Base-by-base conservation (phyloP, 1,284 basidiomycete species). In the Leccinum angustisporum region DNA sequence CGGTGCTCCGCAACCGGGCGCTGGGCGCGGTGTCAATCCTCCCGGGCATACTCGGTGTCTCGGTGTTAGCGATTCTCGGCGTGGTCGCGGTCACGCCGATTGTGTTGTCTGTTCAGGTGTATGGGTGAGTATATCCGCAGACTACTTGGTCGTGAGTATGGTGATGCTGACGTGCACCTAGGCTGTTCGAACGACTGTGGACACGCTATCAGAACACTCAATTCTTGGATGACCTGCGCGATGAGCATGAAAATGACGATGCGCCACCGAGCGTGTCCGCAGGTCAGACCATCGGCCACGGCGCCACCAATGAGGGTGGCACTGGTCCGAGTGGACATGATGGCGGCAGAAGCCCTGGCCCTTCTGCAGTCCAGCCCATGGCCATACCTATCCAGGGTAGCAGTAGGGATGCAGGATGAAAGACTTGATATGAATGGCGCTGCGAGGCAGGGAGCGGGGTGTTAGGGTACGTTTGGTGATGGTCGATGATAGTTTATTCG, bases 1-100 rank as follows among this genome's bases (percentile, higher is more conserved):
- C 36, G 14, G 5, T 63, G n/a, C 8, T 68, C 33, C 48, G 61
- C 27, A 13, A 61, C 13, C 38, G 40, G 5, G 8, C 31, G 52
- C 31, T 54, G 52, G 52, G 52, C 1, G 52, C 30, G 2, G n/a
- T 31, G 10, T 31, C 33, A 5, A 30, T 6, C 57, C 59, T 74
- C 10, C 61, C 69, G 6, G 61, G 38, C 0, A 4, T 66, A 10
- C 56, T 73, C 2, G 67, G 70, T 10, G 57, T 71, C 16, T 63
- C 70, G 0, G 50, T 33, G 0, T 34, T 73, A 9, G 67, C 58
- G 5, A 6, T 63, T 38, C 56, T 70, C 8, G 57, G 60, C 1
- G 55, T 59, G 18, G 21, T 48, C 4, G 5, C 33, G 10, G 25
- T 34, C 36, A 16, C 54, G n/a, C 64, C 71, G 1, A n/a, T 65